A percentile compares a stretch with the other conserved stretches of the same genome.
These are phyloP conservation scores for Flaveria sonorensis DNA, from an alignment of 129 eudicot species.

Conservation along the genomic window DNA sequence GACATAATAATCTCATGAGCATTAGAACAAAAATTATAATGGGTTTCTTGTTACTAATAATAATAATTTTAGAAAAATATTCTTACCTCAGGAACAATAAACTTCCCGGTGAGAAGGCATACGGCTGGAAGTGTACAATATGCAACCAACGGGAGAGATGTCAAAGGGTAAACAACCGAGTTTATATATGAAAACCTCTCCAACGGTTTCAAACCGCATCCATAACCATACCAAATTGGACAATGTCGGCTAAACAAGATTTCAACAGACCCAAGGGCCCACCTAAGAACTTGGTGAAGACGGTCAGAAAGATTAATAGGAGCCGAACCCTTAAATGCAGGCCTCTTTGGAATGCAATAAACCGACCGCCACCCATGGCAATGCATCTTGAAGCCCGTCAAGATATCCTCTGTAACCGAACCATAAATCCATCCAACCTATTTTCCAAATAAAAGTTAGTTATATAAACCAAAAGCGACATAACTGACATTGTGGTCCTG, in stretches of 20 bases:
- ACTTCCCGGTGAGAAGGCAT: slow-evolving; percentile 89
- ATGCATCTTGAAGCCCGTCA: slow-evolving; percentile 92
- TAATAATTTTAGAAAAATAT: too few species aligned
- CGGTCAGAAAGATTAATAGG: slow-evolving; percentile 93
- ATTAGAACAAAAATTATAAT: too few species aligned
- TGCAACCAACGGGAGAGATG: slow-evolving; percentile 76
- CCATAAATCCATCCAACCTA: slow-evolving; percentile 97
- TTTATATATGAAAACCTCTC: slow-evolving; percentile 85
- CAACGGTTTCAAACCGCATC: slow-evolving; percentile 81
- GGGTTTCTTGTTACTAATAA: not conserved
- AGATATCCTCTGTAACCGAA: slow-evolving; percentile 86
- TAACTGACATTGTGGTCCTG: not conserved
- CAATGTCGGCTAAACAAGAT: slow-evolving; percentile 81
- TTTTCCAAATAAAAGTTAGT: slow-evolving; percentile 1
- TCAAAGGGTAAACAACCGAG: slow-evolving; percentile 83
- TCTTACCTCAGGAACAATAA: slow-evolving; percentile 86
- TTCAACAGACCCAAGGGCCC: slow-evolving; percentile 95
- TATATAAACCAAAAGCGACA: not conserved
- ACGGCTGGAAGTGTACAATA: slow-evolving; percentile 90
- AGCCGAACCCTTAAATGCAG: slow-evolving; percentile 89
- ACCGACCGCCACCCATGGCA: slow-evolving; percentile 95
- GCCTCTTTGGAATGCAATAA: slow-evolving; percentile 80
- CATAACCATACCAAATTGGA: slow-evolving; percentile 90
- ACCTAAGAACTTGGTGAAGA: slow-evolving; percentile 89
- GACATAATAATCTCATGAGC: slow-evolving; percentile 10